Evolutionary conservation across 2,329 filamentous ascomycete genomes (phyloP).

Genomic region (Phaeosphaeria sp.): DNA sequence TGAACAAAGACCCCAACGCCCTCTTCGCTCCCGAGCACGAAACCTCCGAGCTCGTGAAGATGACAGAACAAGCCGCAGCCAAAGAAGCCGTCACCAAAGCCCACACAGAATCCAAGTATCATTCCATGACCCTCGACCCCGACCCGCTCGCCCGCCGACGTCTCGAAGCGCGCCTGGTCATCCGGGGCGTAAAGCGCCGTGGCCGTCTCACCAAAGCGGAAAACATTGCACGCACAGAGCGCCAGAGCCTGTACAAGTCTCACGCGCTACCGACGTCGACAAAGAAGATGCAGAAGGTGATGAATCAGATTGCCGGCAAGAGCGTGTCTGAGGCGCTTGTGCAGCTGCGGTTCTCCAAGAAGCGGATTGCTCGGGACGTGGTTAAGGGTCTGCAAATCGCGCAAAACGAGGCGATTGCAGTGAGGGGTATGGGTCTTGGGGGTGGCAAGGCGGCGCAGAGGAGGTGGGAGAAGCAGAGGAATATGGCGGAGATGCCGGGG

Average conservation of each 20-base stretch:
- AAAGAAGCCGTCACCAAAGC: constrained; percentile 10
- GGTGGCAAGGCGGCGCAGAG: constrained; percentile 23
- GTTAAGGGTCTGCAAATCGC: constrained; percentile 80
- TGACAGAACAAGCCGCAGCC: constrained; percentile 18
- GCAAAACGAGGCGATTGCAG: constrained; percentile 78
- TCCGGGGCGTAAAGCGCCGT: constrained; percentile 72
- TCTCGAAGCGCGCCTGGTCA: constrained; percentile 85
- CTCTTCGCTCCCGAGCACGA: constrained; percentile 34
- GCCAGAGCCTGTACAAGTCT: constrained; percentile 66
- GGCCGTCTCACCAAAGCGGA: constrained; percentile 71
- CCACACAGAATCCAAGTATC: constrained; percentile 59
- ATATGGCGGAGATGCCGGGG: constrained; percentile 13
- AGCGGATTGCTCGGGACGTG: constrained; percentile 86
- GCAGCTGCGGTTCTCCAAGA: constrained; percentile 95
- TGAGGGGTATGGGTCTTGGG: constrained; percentile 81
- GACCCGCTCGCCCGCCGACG: constrained; percentile 72
- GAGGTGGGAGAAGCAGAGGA: constrained; percentile 27
- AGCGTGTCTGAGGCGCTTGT: constrained; percentile 90
- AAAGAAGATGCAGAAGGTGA: constrained; percentile 89
- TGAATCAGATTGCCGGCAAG: constrained; percentile 90
- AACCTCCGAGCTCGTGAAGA: too few species aligned
- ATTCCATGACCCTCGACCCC: constrained; percentile 69
- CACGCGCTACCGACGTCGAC: constrained; percentile 80
- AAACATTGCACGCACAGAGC: constrained; percentile 70
- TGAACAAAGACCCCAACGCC: constrained; percentile 22